Conservation (phyloP, 2,329 filamentous ascomycete species). For the Alternaria burnsii region DNA sequence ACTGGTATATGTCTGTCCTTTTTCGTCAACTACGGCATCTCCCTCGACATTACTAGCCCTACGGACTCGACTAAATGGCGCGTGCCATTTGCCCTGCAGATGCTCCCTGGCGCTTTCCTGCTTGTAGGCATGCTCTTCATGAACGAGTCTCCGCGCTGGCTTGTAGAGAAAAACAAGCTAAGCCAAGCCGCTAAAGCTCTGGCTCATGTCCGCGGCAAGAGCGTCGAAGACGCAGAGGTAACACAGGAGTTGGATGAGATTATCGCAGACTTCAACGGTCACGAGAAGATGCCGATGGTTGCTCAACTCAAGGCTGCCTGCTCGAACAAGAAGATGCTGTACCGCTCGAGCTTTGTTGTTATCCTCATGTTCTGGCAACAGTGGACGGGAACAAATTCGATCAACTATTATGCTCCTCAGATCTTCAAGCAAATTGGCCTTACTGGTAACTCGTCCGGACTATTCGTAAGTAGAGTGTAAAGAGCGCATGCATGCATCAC, state of each 20-base stretch:
- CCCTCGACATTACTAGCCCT: slow-evolving; percentile 52
- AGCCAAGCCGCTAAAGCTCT: slow-evolving; percentile 56
- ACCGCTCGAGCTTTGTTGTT: slow-evolving; percentile 53
- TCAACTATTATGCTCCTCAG: slow-evolving; percentile 57
- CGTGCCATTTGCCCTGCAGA: slow-evolving; percentile 62
- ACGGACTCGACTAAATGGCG: slow-evolving; percentile 61
- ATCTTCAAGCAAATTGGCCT: slow-evolving; percentile 57
- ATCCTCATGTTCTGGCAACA: slow-evolving; percentile 57
- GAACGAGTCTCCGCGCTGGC: slow-evolving; percentile 63
- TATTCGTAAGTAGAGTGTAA: slow-evolving; percentile 52
- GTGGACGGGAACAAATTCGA: slow-evolving; percentile 43
- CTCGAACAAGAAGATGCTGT: slow-evolving; percentile 51
- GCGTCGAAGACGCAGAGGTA: slow-evolving; percentile 48
- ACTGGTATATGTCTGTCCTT: slow-evolving; percentile 60
- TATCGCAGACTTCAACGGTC: slow-evolving; percentile 53
- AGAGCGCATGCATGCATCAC: slow-evolving; percentile 2
- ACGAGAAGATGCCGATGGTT: slow-evolving; percentile 52
- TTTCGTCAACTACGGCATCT: slow-evolving; percentile 63
- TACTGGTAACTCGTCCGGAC: slow-evolving; percentile 47
- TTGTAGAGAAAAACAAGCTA: slow-evolving; percentile 61
- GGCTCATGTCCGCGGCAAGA: slow-evolving; percentile 49
- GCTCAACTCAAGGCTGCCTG: slow-evolving; percentile 52
- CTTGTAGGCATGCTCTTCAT: slow-evolving; percentile 60
- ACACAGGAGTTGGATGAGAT: slow-evolving; percentile 55
- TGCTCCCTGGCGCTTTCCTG: slow-evolving; percentile 61